phyloP scores from a whole-genome alignment of 352 stramenopile species.

The Discostella stelligera region DNA sequence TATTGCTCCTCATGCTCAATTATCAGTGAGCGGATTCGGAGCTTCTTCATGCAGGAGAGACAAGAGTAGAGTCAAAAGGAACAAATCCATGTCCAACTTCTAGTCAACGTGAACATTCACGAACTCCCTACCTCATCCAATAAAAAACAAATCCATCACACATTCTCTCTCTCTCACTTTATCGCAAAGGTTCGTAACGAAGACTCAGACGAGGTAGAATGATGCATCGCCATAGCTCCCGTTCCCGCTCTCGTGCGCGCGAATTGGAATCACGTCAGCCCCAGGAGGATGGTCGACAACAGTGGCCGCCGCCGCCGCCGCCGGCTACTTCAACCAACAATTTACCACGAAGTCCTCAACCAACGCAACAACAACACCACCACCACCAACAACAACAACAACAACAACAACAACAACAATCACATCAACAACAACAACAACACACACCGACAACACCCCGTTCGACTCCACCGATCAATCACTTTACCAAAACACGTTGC shows the following conservation, averaged over 20 bases:
- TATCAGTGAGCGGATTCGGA: too few species aligned
- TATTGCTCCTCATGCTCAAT: too few species aligned
- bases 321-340: neutral
- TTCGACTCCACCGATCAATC: neutral
- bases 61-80: too few species aligned
- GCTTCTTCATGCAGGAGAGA: too few species aligned
- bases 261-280: constrained; percentile 39
- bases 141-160: neutral
- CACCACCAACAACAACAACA: neutral
- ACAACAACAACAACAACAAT: neutral
- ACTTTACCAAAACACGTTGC: constrained; percentile 52
- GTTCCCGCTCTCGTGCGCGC: constrained; percentile 8
- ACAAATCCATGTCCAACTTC: too few species aligned
- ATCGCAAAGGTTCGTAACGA: neutral
- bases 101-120: too few species aligned
- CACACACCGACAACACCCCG: constrained; percentile 3
- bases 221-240: constrained; percentile 9
- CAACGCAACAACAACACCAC: neutral
- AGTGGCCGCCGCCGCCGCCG: neutral
- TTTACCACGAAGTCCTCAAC: constrained; percentile 1
- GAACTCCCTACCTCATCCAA: neutral
- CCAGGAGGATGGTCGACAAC: constrained; percentile 33
- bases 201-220: neutral
- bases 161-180: neutral
- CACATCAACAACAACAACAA: neutral